phyloP scores from a whole-genome alignment of 768 basidiomycete genomes.

The Udeniomyces megalosporus region DNA sequence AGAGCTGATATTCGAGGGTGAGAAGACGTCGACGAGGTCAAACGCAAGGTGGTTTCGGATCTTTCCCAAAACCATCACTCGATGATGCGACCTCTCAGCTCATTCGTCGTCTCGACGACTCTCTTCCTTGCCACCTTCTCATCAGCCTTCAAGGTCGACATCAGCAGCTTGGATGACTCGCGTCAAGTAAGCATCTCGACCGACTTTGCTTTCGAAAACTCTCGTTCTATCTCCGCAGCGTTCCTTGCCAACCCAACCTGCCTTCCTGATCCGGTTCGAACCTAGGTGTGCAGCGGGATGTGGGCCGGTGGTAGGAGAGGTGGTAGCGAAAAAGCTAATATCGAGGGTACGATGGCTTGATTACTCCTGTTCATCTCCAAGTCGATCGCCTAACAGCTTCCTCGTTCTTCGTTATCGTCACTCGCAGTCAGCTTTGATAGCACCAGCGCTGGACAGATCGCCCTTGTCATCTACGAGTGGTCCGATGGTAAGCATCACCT shows the following conservation, averaged over 20 bases:
- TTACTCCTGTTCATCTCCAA: background rate
- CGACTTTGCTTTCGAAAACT: background rate
- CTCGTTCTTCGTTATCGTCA: background rate
- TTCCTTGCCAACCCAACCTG: background rate
- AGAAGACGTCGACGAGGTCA: no score
- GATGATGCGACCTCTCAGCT: no score
- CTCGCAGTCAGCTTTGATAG: slow-evolving; percentile 40
- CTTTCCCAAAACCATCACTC: no score
- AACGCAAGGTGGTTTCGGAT: no score
- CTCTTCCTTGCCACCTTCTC: background rate
- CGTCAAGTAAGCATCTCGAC: background rate
- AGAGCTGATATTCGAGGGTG: no score
- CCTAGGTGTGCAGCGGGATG: background rate
- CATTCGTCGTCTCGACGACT: background rate
- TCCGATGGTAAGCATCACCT: slow-evolving; percentile 39
- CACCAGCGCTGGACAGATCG: slow-evolving; percentile 66
- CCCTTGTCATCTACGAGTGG: slow-evolving; percentile 96
- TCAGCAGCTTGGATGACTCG: background rate
- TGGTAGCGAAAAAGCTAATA: background rate
- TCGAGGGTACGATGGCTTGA: background rate
- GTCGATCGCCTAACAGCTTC: background rate
- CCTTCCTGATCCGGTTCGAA: no score
- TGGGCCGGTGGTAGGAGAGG: background rate
- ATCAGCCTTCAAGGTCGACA: background rate
- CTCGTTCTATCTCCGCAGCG: background rate